A percentile compares a stretch with the other conserved stretches of the same genome.
Evolutionary conservation across 352 stramenopile species (phyloP).

Genomic region (Pythium biforme): DNA sequence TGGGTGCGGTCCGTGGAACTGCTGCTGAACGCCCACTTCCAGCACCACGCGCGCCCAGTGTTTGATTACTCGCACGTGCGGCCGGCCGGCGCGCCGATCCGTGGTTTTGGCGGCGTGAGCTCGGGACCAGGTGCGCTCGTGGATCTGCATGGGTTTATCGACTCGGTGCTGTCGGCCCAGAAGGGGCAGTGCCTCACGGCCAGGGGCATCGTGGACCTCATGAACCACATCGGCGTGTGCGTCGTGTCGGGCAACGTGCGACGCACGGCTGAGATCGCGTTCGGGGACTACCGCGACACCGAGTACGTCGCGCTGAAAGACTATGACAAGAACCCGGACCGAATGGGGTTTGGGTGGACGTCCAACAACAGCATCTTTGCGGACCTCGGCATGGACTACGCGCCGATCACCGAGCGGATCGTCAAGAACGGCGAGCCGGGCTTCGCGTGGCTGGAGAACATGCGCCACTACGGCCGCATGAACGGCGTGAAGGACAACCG

Average conservation of each 20-base stretch:
- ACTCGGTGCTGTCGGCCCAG: conserved; percentile 50
- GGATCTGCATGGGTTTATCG: conserved; percentile 65
- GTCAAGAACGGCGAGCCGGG: conserved; percentile 89
- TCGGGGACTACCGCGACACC: conserved; percentile 81
- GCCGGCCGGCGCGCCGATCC: conserved; percentile 79
- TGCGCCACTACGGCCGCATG: conserved; percentile 90
- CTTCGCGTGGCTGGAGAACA: conserved; percentile 95
- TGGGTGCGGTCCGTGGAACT: conserved; percentile 87
- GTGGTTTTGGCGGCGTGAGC: conserved; percentile 89
- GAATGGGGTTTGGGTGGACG: conserved; percentile 88
- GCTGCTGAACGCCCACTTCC: conserved; percentile 88
- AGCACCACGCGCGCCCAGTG: conserved; percentile 29
- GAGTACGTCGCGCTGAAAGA: conserved; percentile 93
- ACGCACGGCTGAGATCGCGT: conserved; percentile 93
- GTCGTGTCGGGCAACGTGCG: conserved; percentile 93
- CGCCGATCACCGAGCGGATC: conserved; percentile 81
- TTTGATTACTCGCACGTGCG: conserved; percentile 89
- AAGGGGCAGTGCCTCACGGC: conserved; percentile 54
- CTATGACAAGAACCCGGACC: conserved; percentile 89
- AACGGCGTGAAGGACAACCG: conserved; percentile 76
- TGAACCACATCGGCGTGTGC: conserved; percentile 91
- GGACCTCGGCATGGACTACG: conserved; percentile 92
- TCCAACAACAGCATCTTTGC: conserved; percentile 95
- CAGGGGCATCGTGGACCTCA: conserved; percentile 90
- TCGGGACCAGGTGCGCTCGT: conserved; percentile 78